Base-by-base conservation (phyloP, 495 filamentous ascomycete genomes). In the Chaetomium tenue region DNA sequence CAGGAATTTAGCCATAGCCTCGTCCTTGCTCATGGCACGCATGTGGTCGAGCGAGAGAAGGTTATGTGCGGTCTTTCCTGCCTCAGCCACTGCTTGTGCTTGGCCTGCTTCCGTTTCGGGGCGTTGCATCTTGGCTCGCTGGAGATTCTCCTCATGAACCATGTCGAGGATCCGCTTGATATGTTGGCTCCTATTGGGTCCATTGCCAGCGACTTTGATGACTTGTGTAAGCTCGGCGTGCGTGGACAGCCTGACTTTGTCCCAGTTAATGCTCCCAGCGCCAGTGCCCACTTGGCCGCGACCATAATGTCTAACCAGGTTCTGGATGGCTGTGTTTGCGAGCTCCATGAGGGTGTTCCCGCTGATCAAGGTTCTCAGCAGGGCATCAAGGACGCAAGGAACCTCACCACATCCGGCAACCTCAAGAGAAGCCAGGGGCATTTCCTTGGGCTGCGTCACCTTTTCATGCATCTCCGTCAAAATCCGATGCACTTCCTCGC, bases 361-460 rank as follows among this genome's bases (percentile, higher is more conserved):
- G 72, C 91, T 95, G 26, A 96, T 82, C 5, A 88, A 71, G 0
- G 92, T 96, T 26, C 92, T 84, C 25, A 97, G 83, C 0, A 98
- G 78, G 0, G 93, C 94, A 71, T 98, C 94, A 0, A 98, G 81
- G 0, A 97, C 87, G 22, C 88, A 93, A 0, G 93, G 93, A 0
- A 97, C 94, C 74, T 98, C 93, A 16, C 94, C 94, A 68, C 94
- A 98, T 2, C 93, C 93, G 20, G 92, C 86, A 16, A 92, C 83
- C 3, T 88, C 88, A 2, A 91, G 76, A n/a, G 90, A 91, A 0
- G 94, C 90, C 9, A 82, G 76, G 0, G 91, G 91, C 18, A 94
- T 87, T 2, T 77, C 84, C 18, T 85, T 76, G 0, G 94, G 93
- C 11, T 82, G 79, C 33, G 77, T 77, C 4, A 89, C 81, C 47